Base-by-base conservation (phyloP, 345 rosid species). In the Raphanus raphanistrum region DNA sequence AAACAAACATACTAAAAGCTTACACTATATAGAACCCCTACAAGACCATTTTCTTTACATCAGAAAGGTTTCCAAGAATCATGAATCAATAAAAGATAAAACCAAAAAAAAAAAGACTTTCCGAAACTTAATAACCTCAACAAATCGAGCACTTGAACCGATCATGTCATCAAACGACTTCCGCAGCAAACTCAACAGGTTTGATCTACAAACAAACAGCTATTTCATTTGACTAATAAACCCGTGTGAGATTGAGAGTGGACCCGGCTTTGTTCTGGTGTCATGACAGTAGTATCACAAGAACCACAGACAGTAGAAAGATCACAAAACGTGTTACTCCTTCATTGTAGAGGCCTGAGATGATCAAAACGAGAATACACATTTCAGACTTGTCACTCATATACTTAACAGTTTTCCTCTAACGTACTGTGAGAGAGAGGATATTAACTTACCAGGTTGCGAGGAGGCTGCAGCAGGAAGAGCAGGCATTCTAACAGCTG, bases 401-500 rank as follows among this genome's bases (percentile, higher is more conserved):
- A 3, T 57, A 58, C 33, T 33, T 26, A 52, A 9, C 28, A 41
- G 28, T 9, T 60, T 32, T 29, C 27, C 3, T 17, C 5, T 10
- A 7, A 16, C 12, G 3, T 55, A 41, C 60, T 65, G 55, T 62
- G 32, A 50, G 68, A 26, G 8, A 26, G 8, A 57, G 12, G 45
- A 38, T 38, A 16, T 31, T 68, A 28, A 48, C 90, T 84, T 80
- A 95, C 99, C 72, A 25, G 72, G 85, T 86, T 90, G 91, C 52
- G 85, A 84, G 74, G 93, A 90, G 68, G 98, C 91, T 13, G 91
- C 98, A 17, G 99, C 98, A 0, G 98, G 99, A 77, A 92, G 94
- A 38, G 98, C 99, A 0, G 99, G 98, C 66, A 95, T 89, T 84
- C 84, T 88, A 76, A 90, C 76, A 74, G 91, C 99, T 92, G 89